Evolutionary conservation across 1,139 yeast species (phyloP), one percentile per base, ranked within the genome.

Genomic region (Eremothecium coryli): DNA sequence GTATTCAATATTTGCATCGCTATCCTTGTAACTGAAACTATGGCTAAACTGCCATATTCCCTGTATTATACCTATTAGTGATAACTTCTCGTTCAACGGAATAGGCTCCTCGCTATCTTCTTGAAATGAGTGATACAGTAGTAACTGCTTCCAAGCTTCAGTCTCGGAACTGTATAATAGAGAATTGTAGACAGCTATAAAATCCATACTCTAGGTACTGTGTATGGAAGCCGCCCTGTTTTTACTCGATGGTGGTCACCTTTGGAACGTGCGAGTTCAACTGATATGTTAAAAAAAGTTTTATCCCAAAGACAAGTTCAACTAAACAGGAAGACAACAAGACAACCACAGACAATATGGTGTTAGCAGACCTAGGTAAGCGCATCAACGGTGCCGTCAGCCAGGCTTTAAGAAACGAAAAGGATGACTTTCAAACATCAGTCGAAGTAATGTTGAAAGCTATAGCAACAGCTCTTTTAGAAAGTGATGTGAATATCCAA

Each of bases 351-450:
- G 16, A 13, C 10, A 20, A 12, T 6, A 88, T 90, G 97, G 97
- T 90, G 51, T 74, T 90, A 53, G 95, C 95, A 42, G 97, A 90
- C 62, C 70, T 90, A 46, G 97, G 98, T 24, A 69, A 82, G 44
- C 76, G 94, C 43, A 80, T 90, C 57, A 84, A 77, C 59, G 66
- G 67, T 48, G 88, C 88, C 56, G 72, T 86, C 55, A 58, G 88
- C 61, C 65, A 76, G 39, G 72, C 90, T 35, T 72, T 93, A 45
- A 61, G 81, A 4, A 67, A 64, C 30, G 79, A 73, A 12, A 73
- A 76, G 27, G 75, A 71, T 40, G 82, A 76, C 41, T 65, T 65
- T 45, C 73, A 50, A n/a, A 46, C 62, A 23, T 78, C 76, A 8
- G 68, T 79, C 36, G 82, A 77, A 49, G 57, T 57, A 15, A 74